Evolutionary conservation across 2,329 filamentous ascomycete genomes (phyloP).

Genomic region (Chaetomiaceae sp.): DNA sequence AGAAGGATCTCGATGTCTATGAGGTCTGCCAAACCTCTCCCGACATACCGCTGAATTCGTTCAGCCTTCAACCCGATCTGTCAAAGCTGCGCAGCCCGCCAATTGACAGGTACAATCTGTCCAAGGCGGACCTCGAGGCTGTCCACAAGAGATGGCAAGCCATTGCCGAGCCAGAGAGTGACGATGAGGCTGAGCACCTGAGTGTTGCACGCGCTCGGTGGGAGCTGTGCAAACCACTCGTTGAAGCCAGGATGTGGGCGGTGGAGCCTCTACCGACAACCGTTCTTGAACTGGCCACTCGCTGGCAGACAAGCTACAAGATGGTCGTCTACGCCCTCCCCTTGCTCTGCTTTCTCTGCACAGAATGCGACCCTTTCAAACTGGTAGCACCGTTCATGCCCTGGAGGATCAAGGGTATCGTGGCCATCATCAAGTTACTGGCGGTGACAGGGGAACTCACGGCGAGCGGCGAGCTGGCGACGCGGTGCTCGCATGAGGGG

Average conservation of each 20-base stretch:
- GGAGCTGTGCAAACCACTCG: conserved; percentile 34
- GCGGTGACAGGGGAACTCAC: conserved; percentile 42
- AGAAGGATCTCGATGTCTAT: conserved; percentile 47
- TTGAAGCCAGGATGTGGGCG: conserved; percentile 38
- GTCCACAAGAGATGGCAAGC: conserved; percentile 24
- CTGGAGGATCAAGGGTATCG: conserved; percentile 44
- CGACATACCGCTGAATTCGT: conserved; percentile 37
- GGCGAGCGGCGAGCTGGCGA: conserved; percentile 25
- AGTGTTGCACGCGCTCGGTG: conserved; percentile 33
- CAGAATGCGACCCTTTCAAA: conserved; percentile 44
- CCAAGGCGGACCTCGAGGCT: conserved; percentile 21
- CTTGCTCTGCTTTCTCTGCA: conserved; percentile 42
- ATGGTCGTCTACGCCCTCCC: conserved; percentile 41
- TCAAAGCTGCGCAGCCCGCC: conserved; percentile 29
- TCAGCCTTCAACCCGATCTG: conserved; percentile 40
- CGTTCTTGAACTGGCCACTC: conserved; percentile 38
- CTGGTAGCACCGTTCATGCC: conserved; percentile 45
- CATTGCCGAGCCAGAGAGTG: conserved; percentile 6
- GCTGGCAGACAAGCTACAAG: conserved; percentile 38
- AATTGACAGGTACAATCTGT: conserved; percentile 24
- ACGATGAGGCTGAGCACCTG: conserved; percentile 14
- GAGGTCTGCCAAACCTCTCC: conserved; percentile 41
- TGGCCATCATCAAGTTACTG: conserved; percentile 47
- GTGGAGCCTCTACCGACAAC: conserved; percentile 43
- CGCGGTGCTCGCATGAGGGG: conserved; percentile 24